These are phyloP conservation scores for Picochlorum costavermella DNA, from an alignment of 139 green algal species.

Conservation along the genomic window DNA sequence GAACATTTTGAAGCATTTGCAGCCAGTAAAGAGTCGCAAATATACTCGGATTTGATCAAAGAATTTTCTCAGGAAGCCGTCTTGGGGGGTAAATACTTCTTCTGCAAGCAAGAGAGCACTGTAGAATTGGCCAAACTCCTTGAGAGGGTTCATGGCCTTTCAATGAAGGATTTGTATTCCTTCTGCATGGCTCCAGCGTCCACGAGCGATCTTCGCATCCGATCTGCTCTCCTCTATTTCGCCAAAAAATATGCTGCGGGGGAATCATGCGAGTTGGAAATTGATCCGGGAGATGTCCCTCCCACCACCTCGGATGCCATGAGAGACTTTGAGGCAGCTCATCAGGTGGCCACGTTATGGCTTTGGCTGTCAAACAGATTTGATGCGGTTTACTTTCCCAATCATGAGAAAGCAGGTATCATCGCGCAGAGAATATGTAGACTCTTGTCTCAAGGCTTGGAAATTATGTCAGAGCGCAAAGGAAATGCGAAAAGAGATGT, in stretches of 20 bases:
- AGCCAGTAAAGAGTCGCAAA: conserved; percentile 6
- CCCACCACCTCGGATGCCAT: conserved; percentile 28
- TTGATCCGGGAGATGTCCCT: conserved; percentile 9
- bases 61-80: conserved; percentile 23
- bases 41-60: conserved; percentile 15
- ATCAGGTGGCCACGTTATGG: conserved; percentile 32
- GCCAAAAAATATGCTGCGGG: conserved; percentile 26
- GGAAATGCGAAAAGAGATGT: neutral
- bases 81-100: conserved; percentile 45
- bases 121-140: conserved; percentile 25
- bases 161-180: conserved; percentile 32
- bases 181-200: conserved; percentile 40
- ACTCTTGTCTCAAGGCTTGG: neutral
- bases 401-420: conserved; percentile 6
- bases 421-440: neutral
- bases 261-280: conserved; percentile 8
- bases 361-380: conserved; percentile 39
- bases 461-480: neutral
- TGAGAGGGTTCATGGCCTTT: conserved; percentile 20
- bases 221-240: conserved; percentile 32
- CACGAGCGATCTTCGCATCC: conserved; percentile 15
- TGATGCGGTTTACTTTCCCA: conserved; percentile 11
- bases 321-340: conserved; percentile 28
- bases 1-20: conserved; percentile 63
- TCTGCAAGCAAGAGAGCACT: conserved; percentile 40